Conservation (phyloP, 108 stramenopile species). For the Seminavis robusta region DNA sequence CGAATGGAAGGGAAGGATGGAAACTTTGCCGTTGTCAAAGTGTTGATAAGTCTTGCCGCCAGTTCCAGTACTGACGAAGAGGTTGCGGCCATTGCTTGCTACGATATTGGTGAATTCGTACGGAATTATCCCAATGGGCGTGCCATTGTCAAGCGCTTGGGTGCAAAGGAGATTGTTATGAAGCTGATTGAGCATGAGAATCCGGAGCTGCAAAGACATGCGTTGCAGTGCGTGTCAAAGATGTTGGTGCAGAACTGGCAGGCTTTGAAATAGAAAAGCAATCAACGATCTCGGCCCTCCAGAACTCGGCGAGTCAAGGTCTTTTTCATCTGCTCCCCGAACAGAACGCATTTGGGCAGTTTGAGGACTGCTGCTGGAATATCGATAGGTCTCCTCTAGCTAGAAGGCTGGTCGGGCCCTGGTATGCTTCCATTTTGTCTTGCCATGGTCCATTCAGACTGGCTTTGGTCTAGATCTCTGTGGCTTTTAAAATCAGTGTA, state of each 20-base stretch:
- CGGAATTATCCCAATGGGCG: constrained; percentile 92
- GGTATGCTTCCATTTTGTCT: too few relatives aligned
- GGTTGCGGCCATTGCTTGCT: constrained; percentile 80
- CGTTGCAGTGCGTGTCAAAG: constrained; percentile 90
- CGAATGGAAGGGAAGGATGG: constrained; percentile 63
- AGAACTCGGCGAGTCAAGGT: too few relatives aligned
- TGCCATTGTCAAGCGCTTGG: constrained; percentile 64
- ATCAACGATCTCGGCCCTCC: too few relatives aligned
- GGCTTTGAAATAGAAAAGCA: too few relatives aligned
- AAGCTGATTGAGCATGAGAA: constrained; percentile 77
- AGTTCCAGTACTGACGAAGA: constrained; percentile 1
- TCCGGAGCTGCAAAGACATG: constrained; percentile 83
- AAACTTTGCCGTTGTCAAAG: constrained; percentile 60
- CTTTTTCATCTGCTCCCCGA: too few relatives aligned
- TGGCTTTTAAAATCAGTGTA: too few relatives aligned
- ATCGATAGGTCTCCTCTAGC: too few relatives aligned
- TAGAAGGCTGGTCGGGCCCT: too few relatives aligned
- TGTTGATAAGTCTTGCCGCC: constrained; percentile 50
- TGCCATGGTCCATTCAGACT: too few relatives aligned
- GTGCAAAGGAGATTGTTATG: constrained; percentile 88
- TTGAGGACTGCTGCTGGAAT: too few relatives aligned
- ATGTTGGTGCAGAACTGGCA: constrained; percentile 78
- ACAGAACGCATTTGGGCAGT: too few relatives aligned
- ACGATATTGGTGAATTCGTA: constrained; percentile 92
- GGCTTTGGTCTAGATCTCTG: too few relatives aligned